Base-by-base conservation (phyloP, 768 basidiomycete genomes). In the Leccinum olivaceopallidum region DNA sequence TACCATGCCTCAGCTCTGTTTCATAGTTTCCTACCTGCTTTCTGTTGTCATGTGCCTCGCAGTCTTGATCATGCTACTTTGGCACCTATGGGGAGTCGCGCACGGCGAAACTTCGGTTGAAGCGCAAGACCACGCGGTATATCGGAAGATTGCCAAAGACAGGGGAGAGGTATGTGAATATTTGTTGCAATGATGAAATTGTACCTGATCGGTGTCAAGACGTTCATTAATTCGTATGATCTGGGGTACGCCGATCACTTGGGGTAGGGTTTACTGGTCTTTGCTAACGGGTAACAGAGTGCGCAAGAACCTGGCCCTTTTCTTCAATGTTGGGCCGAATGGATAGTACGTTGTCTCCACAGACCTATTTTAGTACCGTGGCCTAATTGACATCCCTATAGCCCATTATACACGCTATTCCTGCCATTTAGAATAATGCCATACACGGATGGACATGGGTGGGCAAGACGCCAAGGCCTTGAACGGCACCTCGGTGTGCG, bases 191-290 rank as follows among this genome's bases (percentile, higher is more conserved):
- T 12, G 28, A n/a, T 28, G 63, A 13, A 12, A 42, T 28, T 30
- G 26, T 42, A 9, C 26, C 26, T 28, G 26, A 28, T 28, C 18
- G 36, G 48, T 28, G 44, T 39, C 49, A 42, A 92, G 91, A 78
- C 78, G 2, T 98, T 95, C 68, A 80, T 93, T 12, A 98, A 98
- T 68, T 94, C 90, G 2, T 99, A 94, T 70, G 92, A 98, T 71
- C 77, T 96, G 5, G 96, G 95, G 83, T 88, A 70, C 47, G 81
- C 69, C 28, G 12, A 56, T 59, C 28, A 7, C 20, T 56, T 58
- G n/a, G 12, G 13, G 14, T n/a, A 9, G 26, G 24, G 14, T 53
- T 50, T 50, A 22, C 18, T 28, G 8, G 34, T 22, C 26, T 16
- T 34, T 12, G 32, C 63, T 10, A 39, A 59, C 16, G 10, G 7